phyloP scores from a whole-genome alignment of 2,329 filamentous ascomycete species.

The Nothophoma quercina region DNA sequence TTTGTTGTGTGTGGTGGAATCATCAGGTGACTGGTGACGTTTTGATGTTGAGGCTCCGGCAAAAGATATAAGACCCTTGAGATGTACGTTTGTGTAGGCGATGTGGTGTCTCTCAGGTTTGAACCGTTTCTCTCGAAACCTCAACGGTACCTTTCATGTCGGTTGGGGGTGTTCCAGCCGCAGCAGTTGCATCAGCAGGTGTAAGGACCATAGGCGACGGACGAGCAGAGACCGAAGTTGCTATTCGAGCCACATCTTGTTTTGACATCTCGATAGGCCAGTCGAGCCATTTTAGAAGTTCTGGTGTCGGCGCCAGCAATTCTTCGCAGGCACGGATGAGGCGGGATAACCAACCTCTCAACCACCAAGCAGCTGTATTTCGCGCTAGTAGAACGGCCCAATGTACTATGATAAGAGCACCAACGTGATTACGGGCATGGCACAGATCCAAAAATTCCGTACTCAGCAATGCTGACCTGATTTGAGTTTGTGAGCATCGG shows the following conservation, averaged over 20 bases:
- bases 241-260: not conserved
- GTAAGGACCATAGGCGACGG: constrained; percentile 2
- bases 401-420: constrained; percentile 36
- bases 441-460: constrained; percentile 9
- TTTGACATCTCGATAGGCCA: constrained; percentile 36
- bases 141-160: not conserved
- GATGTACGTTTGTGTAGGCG: no score
- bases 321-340: constrained; percentile 33
- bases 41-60: no score
- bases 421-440: constrained; percentile 32
- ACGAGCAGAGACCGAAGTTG: not conserved
- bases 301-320: constrained; percentile 32
- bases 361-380: constrained; percentile 33
- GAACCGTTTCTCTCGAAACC: not conserved
- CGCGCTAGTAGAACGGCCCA: constrained; percentile 35
- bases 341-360: constrained; percentile 35
- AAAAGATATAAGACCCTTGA: no score
- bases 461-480: constrained; percentile 3
- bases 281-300: constrained; percentile 36
- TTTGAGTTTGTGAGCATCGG: not conserved
- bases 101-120: no score
- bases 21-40: no score
- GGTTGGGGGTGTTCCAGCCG: not conserved
- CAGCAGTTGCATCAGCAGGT: not conserved
- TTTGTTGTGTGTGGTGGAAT: no score